Evolutionary conservation across 345 rosid genomes (phyloP).

Genomic region (Theobroma cacao): DNA sequence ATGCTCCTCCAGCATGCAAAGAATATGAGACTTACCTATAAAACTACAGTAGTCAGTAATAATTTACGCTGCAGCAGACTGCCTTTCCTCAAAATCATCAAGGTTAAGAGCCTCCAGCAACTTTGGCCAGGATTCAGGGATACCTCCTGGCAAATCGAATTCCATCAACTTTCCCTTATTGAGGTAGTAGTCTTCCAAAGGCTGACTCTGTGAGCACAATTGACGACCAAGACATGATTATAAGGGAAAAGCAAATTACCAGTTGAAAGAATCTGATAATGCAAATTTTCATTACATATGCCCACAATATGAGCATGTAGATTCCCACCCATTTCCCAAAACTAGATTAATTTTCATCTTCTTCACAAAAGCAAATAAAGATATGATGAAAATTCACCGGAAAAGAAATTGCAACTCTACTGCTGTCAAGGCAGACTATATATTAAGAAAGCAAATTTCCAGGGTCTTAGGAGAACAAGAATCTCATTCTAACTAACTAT

Average conservation of each 20-base stretch:
- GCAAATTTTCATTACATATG: neutral
- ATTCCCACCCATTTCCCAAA: neutral
- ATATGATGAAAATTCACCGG: neutral
- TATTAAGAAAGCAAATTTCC: neutral
- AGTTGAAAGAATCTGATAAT: neutral
- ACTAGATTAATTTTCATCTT: neutral
- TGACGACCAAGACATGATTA: neutral
- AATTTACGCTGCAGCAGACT: constrained; percentile 62
- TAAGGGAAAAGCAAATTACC: neutral
- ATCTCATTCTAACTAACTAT: neutral
- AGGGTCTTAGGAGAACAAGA: neutral
- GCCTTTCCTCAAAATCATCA: constrained; percentile 72
- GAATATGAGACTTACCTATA: constrained; percentile 35
- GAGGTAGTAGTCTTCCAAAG: constrained; percentile 82
- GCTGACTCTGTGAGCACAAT: constrained; percentile 68
- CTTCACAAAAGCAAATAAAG: neutral
- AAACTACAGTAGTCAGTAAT: constrained; percentile 23
- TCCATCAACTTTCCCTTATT: constrained; percentile 69
- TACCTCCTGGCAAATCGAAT: constrained; percentile 90
- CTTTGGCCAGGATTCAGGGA: constrained; percentile 97
- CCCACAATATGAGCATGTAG: neutral
- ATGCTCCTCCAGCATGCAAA: constrained; percentile 54
- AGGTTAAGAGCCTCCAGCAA: constrained; percentile 82
- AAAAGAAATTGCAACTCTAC: neutral
- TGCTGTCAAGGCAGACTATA: neutral